A percentile compares a stretch with the other conserved stretches of the same genome.
Conservation (phyloP, 2,329 filamentous ascomycete species). For the Fusarium clavum region DNA sequence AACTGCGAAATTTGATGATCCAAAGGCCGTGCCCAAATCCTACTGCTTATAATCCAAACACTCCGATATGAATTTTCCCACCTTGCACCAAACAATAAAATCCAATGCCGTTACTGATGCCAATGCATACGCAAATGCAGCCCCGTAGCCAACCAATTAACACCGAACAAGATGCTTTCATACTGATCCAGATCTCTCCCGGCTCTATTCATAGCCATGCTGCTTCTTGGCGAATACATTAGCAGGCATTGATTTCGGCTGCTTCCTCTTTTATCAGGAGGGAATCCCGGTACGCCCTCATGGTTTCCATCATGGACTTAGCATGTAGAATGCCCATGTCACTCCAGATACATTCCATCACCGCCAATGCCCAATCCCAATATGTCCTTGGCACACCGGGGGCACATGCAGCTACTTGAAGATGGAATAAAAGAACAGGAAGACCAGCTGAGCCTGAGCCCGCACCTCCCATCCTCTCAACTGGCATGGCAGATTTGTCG, state of each 20-base stretch:
- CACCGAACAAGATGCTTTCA: slow-evolving; percentile 25
- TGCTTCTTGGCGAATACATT: not conserved
- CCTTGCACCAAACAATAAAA: not conserved
- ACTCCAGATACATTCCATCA: slow-evolving; percentile 62
- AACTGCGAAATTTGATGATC: not conserved
- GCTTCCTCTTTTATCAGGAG: slow-evolving; percentile 21
- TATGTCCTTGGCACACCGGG: slow-evolving; percentile 57
- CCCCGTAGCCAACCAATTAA: slow-evolving; percentile 1
- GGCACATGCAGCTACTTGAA: slow-evolving; percentile 60
- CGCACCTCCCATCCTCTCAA: slow-evolving; percentile 53
- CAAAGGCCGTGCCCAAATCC: not conserved
- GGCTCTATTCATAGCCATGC: not conserved
- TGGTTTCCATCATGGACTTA: slow-evolving; percentile 56
- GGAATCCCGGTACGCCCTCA: slow-evolving; percentile 48
- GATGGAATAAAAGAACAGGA: slow-evolving; percentile 61
- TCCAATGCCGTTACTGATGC: slow-evolving; percentile 7
- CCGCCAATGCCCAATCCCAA: slow-evolving; percentile 58
- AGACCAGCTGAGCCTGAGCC: slow-evolving; percentile 62
- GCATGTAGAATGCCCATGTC: slow-evolving; percentile 65
- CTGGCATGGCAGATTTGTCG: slow-evolving; percentile 51
- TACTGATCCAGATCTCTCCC: not conserved
- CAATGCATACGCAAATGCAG: not conserved
- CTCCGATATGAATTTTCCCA: slow-evolving; percentile 3
- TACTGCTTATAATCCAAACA: slow-evolving; percentile 6
- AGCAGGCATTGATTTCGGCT: slow-evolving; percentile 1